Evolutionary conservation across 2,329 filamentous ascomycete genomes (phyloP).

Genomic region (Aaosphaeria pasadenensis): DNA sequence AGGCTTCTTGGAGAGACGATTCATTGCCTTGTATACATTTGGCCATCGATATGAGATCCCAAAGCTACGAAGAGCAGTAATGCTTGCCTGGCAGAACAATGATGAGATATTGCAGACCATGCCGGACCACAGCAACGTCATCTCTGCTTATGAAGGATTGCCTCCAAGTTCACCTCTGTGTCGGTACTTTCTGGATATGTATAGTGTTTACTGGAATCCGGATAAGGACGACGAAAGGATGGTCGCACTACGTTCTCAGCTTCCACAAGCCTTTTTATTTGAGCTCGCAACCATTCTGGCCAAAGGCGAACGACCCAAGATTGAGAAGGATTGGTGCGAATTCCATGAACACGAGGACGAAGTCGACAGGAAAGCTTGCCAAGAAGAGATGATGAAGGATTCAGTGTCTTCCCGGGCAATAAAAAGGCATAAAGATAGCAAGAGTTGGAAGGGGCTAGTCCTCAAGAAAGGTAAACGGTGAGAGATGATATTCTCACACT

Average conservation of each 20-base stretch:
- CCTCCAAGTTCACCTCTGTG: conserved; percentile 29
- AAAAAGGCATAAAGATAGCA: conserved; percentile 31
- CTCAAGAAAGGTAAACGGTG: conserved; percentile 35
- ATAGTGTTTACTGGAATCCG: conserved; percentile 35
- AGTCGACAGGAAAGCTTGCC: conserved; percentile 28
- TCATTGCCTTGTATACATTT: conserved; percentile 34
- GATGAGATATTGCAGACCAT: conserved; percentile 35
- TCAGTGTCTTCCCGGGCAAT: conserved; percentile 26
- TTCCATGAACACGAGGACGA: conserved; percentile 35
- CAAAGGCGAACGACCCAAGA: conserved; percentile 31
- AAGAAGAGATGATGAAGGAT: conserved; percentile 29
- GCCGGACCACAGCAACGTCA: conserved; percentile 37
- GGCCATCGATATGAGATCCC: conserved; percentile 32
- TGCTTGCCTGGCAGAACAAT: conserved; percentile 34
- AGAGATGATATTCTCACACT: neutral
- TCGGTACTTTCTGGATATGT: conserved; percentile 36
- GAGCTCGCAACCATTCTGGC: conserved; percentile 32
- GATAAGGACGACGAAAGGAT: conserved; percentile 30
- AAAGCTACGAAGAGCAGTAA: conserved; percentile 27
- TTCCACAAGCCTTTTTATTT: conserved; percentile 33
- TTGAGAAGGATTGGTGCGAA: conserved; percentile 36
- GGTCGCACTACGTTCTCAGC: conserved; percentile 26
- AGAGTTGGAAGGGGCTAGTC: conserved; percentile 35
- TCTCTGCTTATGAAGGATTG: conserved; percentile 29
- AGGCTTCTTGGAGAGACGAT: conserved; percentile 34